These are phyloP conservation scores for Russula dissimulans DNA, from an alignment of 768 basidiomycete genomes.

Conservation along the genomic window DNA sequence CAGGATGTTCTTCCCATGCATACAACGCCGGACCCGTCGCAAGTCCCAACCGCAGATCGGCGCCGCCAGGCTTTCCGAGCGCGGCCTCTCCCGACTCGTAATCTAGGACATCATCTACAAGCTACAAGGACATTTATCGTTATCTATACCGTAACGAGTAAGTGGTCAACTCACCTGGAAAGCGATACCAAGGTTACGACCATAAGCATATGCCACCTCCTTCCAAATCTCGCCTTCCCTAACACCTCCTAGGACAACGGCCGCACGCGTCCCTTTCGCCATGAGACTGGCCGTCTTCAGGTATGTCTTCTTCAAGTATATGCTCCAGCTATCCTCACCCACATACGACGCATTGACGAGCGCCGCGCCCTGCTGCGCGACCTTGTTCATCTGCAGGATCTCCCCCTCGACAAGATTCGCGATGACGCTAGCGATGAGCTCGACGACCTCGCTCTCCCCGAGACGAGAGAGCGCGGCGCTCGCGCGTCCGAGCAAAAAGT, in stretches of 20 bases:
- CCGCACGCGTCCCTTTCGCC: constrained; percentile 78
- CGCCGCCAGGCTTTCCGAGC: constrained; percentile 83
- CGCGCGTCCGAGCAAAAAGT: constrained; percentile 90
- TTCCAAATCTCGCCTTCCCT: constrained; percentile 72
- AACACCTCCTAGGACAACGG: constrained; percentile 82
- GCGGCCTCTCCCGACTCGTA: constrained; percentile 66
- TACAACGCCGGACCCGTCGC: constrained; percentile 83
- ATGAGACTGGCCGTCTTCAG: constrained; percentile 86
- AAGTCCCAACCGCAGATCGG: constrained; percentile 50
- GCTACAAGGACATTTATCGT: constrained; percentile 34
- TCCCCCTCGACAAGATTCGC: constrained; percentile 97
- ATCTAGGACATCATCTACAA: constrained; percentile 93
- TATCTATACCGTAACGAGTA: not conserved
- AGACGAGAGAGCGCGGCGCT: constrained; percentile 80
- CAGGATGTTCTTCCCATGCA: constrained; percentile 77
- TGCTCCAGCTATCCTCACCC: constrained; percentile 50
- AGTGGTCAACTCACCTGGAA: constrained; percentile 59
- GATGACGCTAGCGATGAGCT: constrained; percentile 85
- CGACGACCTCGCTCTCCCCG: constrained; percentile 84
- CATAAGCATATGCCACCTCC: constrained; percentile 86
- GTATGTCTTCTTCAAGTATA: constrained; percentile 88
- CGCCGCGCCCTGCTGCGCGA: constrained; percentile 35
- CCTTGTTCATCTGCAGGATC: constrained; percentile 65
- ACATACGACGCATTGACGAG: constrained; percentile 26
- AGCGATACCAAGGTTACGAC: constrained; percentile 85